Percentiles rank a stretch among this genome's conserved stretches.
Conservation (phyloP, 228 moss, liverwort and hornwort genomes). For the Sphagnum fallax region DNA sequence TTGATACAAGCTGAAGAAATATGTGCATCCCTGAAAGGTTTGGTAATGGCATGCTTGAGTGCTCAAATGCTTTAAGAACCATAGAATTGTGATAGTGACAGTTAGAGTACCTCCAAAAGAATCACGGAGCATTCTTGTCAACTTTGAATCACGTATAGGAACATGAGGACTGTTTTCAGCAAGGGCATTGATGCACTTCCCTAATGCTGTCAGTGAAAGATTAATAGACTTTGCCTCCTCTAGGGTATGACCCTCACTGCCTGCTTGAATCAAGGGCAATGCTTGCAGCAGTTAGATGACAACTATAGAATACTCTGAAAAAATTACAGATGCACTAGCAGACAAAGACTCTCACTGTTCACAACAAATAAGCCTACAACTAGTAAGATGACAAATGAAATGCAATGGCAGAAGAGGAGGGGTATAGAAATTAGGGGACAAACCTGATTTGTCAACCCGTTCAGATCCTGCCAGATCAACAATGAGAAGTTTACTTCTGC, state of each 20-base stretch:
- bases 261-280: constrained; percentile 25
- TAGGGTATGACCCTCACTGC: constrained; percentile 95
- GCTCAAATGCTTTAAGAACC: too few relatives aligned
- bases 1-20: too few relatives aligned
- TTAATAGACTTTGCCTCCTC: constrained; percentile 99
- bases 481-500: constrained; percentile 91
- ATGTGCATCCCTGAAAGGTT: too few relatives aligned
- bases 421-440: constrained; percentile 1
- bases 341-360: not conserved
- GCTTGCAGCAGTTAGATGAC: not conserved
- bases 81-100: not conserved
- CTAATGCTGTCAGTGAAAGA: constrained; percentile 85
- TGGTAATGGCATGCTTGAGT: too few relatives aligned
- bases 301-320: not conserved
- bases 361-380: not conserved
- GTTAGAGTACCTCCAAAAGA: constrained; percentile 74
- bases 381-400: not conserved
- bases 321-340: not conserved
- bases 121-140: constrained; percentile 89
- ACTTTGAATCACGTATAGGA: constrained; percentile 92
- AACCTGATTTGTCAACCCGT: constrained; percentile 97
- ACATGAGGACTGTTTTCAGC: constrained; percentile 98
- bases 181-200: constrained; percentile 97
- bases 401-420: not conserved
- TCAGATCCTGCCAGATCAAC: constrained; percentile 99